Conservation (phyloP, 208 protist species). For the Trypanosomatidae sp. region DNA sequence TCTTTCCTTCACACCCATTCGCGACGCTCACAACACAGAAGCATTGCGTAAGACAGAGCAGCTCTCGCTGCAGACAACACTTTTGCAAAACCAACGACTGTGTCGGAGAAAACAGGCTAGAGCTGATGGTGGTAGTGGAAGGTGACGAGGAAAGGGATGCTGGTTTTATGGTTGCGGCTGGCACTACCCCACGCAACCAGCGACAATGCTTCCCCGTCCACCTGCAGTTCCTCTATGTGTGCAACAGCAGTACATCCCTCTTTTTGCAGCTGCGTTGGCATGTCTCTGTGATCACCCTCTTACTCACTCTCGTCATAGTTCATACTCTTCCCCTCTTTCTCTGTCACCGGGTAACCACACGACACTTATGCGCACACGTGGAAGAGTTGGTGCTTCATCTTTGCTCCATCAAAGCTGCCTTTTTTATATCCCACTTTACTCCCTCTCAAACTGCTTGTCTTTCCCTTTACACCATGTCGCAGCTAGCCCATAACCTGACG, state of each 20-base stretch:
- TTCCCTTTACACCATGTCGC: conserved; percentile 50
- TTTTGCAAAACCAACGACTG: neutral
- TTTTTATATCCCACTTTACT: neutral
- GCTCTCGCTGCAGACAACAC: neutral
- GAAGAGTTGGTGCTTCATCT: neutral
- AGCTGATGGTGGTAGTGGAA: neutral
- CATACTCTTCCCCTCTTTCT: neutral
- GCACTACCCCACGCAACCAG: neutral
- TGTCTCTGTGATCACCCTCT: neutral
- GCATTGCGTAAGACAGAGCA: neutral
- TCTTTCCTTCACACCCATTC: neutral
- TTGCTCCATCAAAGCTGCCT: neutral
- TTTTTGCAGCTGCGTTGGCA: no score
- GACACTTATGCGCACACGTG: neutral
- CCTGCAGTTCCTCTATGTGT: neutral
- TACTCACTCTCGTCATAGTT: neutral
- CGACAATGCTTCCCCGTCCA: neutral
- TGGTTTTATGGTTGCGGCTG: neutral
- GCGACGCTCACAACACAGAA: neutral
- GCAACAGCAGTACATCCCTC: neutral
- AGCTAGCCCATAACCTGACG: conserved; percentile 86
- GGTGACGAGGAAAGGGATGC: neutral
- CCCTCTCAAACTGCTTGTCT: neutral
- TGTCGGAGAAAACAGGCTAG: neutral
- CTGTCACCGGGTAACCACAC: neutral